phyloP scores from a whole-genome alignment of 176 grass and related monocot species.

The Zea luxurians region DNA sequence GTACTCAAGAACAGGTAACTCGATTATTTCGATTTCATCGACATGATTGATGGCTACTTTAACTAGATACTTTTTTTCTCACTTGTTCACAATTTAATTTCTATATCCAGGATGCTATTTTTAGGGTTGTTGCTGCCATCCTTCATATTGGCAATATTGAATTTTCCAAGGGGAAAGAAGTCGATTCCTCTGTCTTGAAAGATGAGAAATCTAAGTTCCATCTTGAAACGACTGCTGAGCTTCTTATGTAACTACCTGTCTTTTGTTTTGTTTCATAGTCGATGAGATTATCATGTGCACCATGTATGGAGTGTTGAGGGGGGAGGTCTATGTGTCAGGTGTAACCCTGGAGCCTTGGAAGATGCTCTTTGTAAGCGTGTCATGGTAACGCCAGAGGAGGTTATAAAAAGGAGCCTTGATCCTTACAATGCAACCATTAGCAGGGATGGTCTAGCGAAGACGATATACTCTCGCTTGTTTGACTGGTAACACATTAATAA shows the following conservation, averaged over 20 bases:
- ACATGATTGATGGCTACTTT: conserved; percentile 28
- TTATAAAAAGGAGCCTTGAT: conserved; percentile 97
- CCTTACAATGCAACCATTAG: conserved; percentile 88
- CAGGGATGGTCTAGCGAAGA: conserved; percentile 97
- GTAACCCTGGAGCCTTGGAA: conserved; percentile 77
- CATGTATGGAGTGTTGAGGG: conserved; percentile 32
- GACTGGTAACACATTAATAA: conserved; percentile 78
- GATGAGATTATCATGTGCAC: conserved; percentile 21
- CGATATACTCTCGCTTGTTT: conserved; percentile 97
- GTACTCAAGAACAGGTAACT: conserved; percentile 86
- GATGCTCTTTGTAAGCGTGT: conserved; percentile 97
- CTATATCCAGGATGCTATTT: conserved; percentile 88
- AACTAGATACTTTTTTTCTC: conserved; percentile 32
- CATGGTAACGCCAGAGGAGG: conserved; percentile 97
- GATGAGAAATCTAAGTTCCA: conserved; percentile 98
- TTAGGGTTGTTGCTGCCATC: conserved; percentile 95
- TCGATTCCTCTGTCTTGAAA: conserved; percentile 92
- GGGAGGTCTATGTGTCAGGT: conserved; percentile 60
- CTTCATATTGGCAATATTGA: conserved; percentile 98
- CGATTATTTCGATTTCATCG: conserved; percentile 34
- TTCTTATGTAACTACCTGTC: conserved; percentile 76
- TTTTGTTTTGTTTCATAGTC: conserved; percentile 38
- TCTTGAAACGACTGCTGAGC: conserved; percentile 88
- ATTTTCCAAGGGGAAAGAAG: conserved; percentile 94
- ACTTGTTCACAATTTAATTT: conserved; percentile 50